Percentiles rank a stretch among this genome's conserved stretches.
These are phyloP conservation scores for Kluyveromyces wickerhamii DNA, from an alignment of 805 yeast species.

Conservation along the genomic window DNA sequence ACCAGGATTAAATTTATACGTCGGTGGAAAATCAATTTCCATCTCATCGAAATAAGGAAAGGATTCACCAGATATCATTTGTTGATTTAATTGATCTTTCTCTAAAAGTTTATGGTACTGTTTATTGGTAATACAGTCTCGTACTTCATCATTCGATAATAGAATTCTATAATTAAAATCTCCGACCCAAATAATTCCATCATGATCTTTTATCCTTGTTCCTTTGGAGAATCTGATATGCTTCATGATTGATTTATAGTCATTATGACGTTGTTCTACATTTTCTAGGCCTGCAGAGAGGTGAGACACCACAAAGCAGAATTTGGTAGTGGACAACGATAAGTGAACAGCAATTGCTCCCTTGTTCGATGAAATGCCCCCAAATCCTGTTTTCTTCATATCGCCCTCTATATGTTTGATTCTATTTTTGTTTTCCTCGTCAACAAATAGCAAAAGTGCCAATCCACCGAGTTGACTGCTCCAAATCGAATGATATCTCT, in stretches of 20 bases:
- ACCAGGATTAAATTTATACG: slow-evolving; percentile 90
- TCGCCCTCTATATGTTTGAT: slow-evolving; percentile 61
- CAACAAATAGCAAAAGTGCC: slow-evolving; percentile 59
- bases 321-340: slow-evolving; percentile 52
- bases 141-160: slow-evolving; percentile 62
- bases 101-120: slow-evolving; percentile 50
- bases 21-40: slow-evolving; percentile 76
- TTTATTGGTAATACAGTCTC: slow-evolving; percentile 41
- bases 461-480: slow-evolving; percentile 85
- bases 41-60: slow-evolving; percentile 79
- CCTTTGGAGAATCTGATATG: slow-evolving; percentile 58
- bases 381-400: slow-evolving; percentile 84
- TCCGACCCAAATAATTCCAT: slow-evolving; percentile 82
- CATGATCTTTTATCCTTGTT: slow-evolving; percentile 62
- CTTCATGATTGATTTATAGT: slow-evolving; percentile 69
- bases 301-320: slow-evolving; percentile 81
- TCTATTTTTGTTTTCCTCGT: slow-evolving; percentile 41
- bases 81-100: slow-evolving; percentile 70
- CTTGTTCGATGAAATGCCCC: slow-evolving; percentile 79
- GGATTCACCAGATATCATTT: slow-evolving; percentile 67
- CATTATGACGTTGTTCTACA: slow-evolving; percentile 75
- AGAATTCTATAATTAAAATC: slow-evolving; percentile 85
- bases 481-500: slow-evolving; percentile 51
- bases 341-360: slow-evolving; percentile 75
- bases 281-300: slow-evolving; percentile 88